Base-by-base conservation (phyloP, 306 rosid species). In the Vigna reflexopilosa region DNA sequence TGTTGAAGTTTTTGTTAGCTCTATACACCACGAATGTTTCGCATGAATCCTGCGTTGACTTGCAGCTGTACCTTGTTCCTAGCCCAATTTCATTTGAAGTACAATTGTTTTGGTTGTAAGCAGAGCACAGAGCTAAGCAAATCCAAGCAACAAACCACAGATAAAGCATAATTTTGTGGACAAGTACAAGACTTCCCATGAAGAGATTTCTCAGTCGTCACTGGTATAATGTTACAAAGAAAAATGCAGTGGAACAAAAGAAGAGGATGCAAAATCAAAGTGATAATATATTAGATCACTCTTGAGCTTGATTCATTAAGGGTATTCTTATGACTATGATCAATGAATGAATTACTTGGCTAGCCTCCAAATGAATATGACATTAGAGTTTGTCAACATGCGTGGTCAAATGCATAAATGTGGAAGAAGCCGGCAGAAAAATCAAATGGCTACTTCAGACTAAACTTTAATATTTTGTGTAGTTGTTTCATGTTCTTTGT, bases 1-100 rank as follows among this genome's bases (percentile, higher is more conserved):
- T 86, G 2, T 62, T 77, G 49, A 88, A 88, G n/a, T 26, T 26
- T n/a, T 17, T 63, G 24, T 83, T 89, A 1, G 91, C 87, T 82
- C 90, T 82, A 82, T 85, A 91, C 38, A 89, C 90, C 57, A 89
- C 8, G 83, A 72, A 91, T 13, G 97, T 85, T 36, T 12, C 14
- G 87, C 97, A 88, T 73, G 94, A 78, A 17, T 85, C 75, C 2
- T 76, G 82, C 54, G 28, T 67, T 67, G 67, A 75, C 38, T 82
- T 85, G 83, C 92, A 91, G 9, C 72, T 82, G 84, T 88, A 89
- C 54, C 86, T 88, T 57, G 91, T 85, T 49, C 89, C 91, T 44
- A 9, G 80, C 22, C 38, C 1, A 12, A 4, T 76, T 64, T 56
- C 51, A 64, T 64, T 65, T 22, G 83, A 70, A 52, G 50, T 36